These are phyloP conservation scores for Ogataea nitratoaversa DNA, from an alignment of 805 yeast species.

Conservation along the genomic window DNA sequence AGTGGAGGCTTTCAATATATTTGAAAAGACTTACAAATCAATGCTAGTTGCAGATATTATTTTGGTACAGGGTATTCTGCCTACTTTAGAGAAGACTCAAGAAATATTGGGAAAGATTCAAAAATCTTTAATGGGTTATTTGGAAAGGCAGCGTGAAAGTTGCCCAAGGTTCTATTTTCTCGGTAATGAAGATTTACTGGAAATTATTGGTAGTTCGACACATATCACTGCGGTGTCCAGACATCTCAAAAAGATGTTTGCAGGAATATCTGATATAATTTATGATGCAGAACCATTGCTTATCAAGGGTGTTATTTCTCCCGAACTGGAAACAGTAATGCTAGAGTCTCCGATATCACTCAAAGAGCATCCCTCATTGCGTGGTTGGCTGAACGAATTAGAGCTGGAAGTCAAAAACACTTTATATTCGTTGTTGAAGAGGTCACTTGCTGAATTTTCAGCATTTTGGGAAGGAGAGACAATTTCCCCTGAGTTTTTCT, in stretches of 20 bases:
- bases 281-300: constrained; percentile 23
- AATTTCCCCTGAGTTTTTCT: constrained; percentile 13
- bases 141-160: constrained; percentile 71
- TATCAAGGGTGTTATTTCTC: constrained; percentile 48
- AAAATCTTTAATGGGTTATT: constrained; percentile 66
- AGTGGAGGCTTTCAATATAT: constrained; percentile 51
- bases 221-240: constrained; percentile 45
- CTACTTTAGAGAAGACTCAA: constrained; percentile 43
- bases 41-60: constrained; percentile 53
- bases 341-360: constrained; percentile 43
- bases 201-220: constrained; percentile 65
- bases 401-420: constrained; percentile 52
- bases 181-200: constrained; percentile 87
- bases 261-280: constrained; percentile 49
- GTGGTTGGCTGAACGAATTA: constrained; percentile 59
- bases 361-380: constrained; percentile 37
- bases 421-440: constrained; percentile 33
- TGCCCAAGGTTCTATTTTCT: constrained; percentile 84
- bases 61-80: constrained; percentile 43
- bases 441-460: constrained; percentile 29
- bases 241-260: constrained; percentile 68
- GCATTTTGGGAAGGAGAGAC: constrained; percentile 7
- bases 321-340: constrained; percentile 56
- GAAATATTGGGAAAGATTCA: constrained; percentile 58
- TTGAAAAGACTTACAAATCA: constrained; percentile 46